Percentiles rank a stretch among this genome's conserved stretches.
Evolutionary conservation across 1,139 yeast species (phyloP).

Genomic region (Citeromyces siamensis): DNA sequence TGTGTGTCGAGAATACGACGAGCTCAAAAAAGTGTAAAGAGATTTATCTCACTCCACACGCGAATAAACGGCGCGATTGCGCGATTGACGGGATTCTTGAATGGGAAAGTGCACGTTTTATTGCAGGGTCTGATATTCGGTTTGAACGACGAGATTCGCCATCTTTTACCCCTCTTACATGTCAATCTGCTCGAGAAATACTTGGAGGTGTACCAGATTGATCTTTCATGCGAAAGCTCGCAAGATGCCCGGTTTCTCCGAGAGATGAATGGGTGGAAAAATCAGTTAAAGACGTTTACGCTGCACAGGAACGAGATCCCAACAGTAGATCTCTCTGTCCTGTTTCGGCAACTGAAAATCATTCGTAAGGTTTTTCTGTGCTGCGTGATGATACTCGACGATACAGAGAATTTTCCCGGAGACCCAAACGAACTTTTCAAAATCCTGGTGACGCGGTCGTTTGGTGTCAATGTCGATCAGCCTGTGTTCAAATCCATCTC

Average conservation of each 20-base stretch:
- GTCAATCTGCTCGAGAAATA: background rate
- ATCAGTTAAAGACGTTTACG: background rate
- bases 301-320: background rate
- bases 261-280: background rate
- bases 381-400: background rate
- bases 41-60: background rate
- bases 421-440: background rate
- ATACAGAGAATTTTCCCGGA: background rate
- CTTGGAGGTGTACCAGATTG: background rate
- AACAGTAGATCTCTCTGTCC: background rate
- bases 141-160: background rate
- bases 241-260: background rate
- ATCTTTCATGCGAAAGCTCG: background rate
- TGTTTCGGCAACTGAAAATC: background rate
- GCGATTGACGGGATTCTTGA: background rate
- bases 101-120: background rate
- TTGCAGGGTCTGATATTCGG: background rate
- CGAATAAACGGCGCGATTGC: background rate
- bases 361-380: background rate
- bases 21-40: background rate
- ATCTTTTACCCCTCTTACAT: background rate
- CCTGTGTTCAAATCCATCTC: background rate
- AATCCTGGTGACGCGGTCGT: background rate
- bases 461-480: background rate
- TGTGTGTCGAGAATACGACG: background rate